Evolutionary conservation across 768 basidiomycete species (phyloP), one percentile per base, ranked within the genome.

Genomic region (Phylloporus rhodoxanthus): DNA sequence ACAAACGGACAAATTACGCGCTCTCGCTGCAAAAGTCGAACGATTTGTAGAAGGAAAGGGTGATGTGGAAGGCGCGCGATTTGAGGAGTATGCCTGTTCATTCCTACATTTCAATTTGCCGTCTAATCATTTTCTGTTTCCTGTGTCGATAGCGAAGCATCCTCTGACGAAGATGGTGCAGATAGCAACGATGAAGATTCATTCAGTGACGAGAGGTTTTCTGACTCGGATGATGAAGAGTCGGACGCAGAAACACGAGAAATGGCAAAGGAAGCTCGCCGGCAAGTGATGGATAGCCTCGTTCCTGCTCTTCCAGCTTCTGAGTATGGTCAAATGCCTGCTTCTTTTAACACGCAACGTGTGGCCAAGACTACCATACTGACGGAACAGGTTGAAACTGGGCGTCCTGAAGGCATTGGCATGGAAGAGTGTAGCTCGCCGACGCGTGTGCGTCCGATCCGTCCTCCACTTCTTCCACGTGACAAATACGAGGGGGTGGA

Each of bases 401-500:
- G 47, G n/a, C 43, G 57, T 6, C 29, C 50, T 4, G n/a, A 48
- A 51, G 57, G 62, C 20, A 41, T 20, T 44, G 14, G 13, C 33
- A 23, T 19, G 7, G 49, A 19, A 23, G 36, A 43, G 15, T 38
- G 48, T 11, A 43, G 39, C 45, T 45, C 57, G 8, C 62, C 67
- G 48, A 40, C 59, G 15, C 66, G 53, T 34, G 56, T 54, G n/a
- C 79, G 72, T 52, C 73, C 75, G 2, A 75, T 88, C 42, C 77
- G 93, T n/a, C 72, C 79, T 17, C 91, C 93, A 1, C 79, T 94
- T 48, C 74, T 98, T 34, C 73, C 84, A 9, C 82, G 90, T 21
- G 85, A 97, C 60, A 75, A 76, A 57, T 98, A 85, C 61, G 96
- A 99, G 42, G 96, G 96, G 2, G 91, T 88, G 23, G 81, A 95